These are phyloP conservation scores for Russula earlei DNA, from an alignment of 768 basidiomycete species.

Conservation along the genomic window DNA sequence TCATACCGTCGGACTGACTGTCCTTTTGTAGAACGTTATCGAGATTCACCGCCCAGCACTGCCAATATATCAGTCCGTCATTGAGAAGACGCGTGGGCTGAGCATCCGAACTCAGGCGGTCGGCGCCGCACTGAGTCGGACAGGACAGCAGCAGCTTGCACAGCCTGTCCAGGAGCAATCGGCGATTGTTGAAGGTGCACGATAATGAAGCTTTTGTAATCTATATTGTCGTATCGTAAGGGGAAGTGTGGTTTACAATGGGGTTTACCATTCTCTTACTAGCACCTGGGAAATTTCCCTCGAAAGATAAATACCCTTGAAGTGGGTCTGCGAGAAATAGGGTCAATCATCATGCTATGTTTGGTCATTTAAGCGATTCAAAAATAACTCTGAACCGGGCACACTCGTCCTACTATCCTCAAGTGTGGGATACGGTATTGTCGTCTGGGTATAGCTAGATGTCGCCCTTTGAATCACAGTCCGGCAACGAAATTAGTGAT, in stretches of 20 bases:
- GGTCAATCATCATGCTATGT: background rate
- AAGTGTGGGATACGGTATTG: background rate
- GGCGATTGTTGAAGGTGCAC: conserved; percentile 21
- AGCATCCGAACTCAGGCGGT: conserved; percentile 86
- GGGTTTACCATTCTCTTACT: background rate
- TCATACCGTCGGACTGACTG: conserved; percentile 10
- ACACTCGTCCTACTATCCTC: background rate
- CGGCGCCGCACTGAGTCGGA: conserved; percentile 60
- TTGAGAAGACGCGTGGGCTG: conserved; percentile 90
- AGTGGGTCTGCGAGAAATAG: background rate
- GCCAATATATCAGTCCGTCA: conserved; percentile 88
- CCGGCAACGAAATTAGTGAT: background rate
- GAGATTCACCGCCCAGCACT: conserved; percentile 86
- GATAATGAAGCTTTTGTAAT: conserved; percentile 12
- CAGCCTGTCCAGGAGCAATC: conserved; percentile 18
- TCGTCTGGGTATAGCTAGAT: conserved; percentile 12
- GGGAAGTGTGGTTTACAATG: background rate
- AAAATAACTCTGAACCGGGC: too few species aligned
- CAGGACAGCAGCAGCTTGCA: conserved; percentile 16
- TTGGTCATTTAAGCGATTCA: background rate
- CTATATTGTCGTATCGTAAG: background rate
- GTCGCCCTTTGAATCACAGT: background rate
- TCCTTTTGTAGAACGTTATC: conserved; percentile 73
- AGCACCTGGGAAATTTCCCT: background rate
- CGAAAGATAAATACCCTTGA: background rate